Conservation (phyloP, 192 early-diverging fungal species). For the Mortierella hygrophila region DNA sequence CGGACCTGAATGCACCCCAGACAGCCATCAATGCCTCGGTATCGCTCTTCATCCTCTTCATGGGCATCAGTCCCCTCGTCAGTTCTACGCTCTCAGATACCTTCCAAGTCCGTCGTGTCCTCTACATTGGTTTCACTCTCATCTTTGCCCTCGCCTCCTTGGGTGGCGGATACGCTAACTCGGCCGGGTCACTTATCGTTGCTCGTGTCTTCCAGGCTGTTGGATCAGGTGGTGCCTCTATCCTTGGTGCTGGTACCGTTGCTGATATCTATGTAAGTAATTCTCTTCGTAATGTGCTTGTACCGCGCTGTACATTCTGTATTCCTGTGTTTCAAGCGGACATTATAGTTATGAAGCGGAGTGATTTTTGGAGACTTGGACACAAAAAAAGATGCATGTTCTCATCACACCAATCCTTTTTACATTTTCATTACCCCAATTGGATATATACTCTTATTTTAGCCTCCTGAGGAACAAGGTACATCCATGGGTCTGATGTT, state of each 20-base stretch:
- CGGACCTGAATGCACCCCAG: slow-evolving; percentile 53
- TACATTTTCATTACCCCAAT: background rate
- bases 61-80: slow-evolving; percentile 63
- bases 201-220: slow-evolving; percentile 60
- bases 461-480: slow-evolving; percentile 51
- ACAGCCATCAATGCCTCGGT: slow-evolving; percentile 57
- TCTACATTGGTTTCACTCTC: slow-evolving; percentile 57
- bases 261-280: slow-evolving; percentile 54
- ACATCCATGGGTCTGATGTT: slow-evolving; percentile 55
- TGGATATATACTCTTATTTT: background rate
- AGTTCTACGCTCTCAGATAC: slow-evolving; percentile 60
- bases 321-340: background rate
- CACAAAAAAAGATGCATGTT: background rate
- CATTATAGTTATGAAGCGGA: background rate
- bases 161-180: slow-evolving; percentile 55
- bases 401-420: background rate
- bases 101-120: slow-evolving; percentile 57
- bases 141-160: slow-evolving; percentile 59
- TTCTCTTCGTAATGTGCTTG: background rate
- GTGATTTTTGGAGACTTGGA: background rate
- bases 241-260: slow-evolving; percentile 62
- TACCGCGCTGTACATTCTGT: too few species aligned
- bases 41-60: slow-evolving; percentile 64
- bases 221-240: slow-evolving; percentile 59
- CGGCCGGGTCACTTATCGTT: slow-evolving; percentile 49